A percentile compares a stretch with the other conserved stretches of the same genome.
These are phyloP conservation scores for Axilococcus clingmanii DNA, from an alignment of 139 green algal species.

Conservation along the genomic window DNA sequence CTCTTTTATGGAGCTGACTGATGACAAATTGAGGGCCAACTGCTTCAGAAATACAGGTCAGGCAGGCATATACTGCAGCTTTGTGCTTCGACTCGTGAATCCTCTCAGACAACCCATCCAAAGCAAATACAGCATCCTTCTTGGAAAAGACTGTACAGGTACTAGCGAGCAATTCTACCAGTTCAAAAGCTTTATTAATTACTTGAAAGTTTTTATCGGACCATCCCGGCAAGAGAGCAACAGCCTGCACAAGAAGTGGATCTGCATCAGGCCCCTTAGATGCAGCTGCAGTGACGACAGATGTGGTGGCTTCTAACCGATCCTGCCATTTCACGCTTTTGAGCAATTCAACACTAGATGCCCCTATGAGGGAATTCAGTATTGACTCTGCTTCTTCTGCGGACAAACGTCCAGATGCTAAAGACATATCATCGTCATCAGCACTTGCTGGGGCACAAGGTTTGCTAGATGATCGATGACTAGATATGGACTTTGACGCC, in stretches of 20 bases:
- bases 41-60: constrained; percentile 63
- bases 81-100: constrained; percentile 32
- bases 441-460: background rate
- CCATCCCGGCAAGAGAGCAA: constrained; percentile 73
- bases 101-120: constrained; percentile 68
- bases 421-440: background rate
- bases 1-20: constrained; percentile 68
- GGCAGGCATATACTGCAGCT: constrained; percentile 26
- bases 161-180: constrained; percentile 41
- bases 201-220: constrained; percentile 97
- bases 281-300: constrained; percentile 27
- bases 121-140: constrained; percentile 46
- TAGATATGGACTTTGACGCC: background rate
- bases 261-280: constrained; percentile 22
- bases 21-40: constrained; percentile 79
- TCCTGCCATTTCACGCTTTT: constrained; percentile 77
- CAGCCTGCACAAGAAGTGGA: constrained; percentile 44
- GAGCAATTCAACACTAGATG: constrained; percentile 44
- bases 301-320: constrained; percentile 68
- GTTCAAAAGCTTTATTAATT: constrained; percentile 81
- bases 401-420: constrained; percentile 18
- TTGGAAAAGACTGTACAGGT: constrained; percentile 33
- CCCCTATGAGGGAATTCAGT: constrained; percentile 45
- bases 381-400: constrained; percentile 38
- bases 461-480: background rate